A percentile compares a stretch with the other conserved stretches of the same genome.
These are phyloP conservation scores for Clitopilus hobsonii DNA, from an alignment of 768 basidiomycete species.

Conservation along the genomic window DNA sequence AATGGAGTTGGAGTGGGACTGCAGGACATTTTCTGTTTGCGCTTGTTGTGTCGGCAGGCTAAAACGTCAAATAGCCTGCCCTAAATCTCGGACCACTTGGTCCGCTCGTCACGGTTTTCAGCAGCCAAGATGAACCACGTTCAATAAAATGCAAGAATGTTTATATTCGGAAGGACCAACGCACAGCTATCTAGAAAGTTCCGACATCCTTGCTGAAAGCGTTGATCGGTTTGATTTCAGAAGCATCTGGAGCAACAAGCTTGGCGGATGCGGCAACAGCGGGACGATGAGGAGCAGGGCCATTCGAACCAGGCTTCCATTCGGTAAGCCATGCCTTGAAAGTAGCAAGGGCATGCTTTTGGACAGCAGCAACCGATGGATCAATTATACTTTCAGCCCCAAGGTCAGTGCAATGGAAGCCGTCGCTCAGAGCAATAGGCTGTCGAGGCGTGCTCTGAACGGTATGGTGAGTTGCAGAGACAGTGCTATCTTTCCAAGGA, in stretches of 20 bases:
- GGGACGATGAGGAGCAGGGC: conserved; percentile 10
- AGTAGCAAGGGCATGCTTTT: conserved; percentile 42
- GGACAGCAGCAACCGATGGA: conserved; percentile 47
- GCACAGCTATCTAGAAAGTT: conserved; percentile 10
- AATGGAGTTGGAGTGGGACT: too few relatives aligned
- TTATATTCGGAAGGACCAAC: too few relatives aligned
- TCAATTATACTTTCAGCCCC: conserved; percentile 36
- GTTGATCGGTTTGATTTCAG: conserved; percentile 25
- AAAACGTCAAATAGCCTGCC: too few relatives aligned
- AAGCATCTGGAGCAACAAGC: neutral
- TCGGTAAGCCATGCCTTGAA: conserved; percentile 58
- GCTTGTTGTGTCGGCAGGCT: too few relatives aligned
- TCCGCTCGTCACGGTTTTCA: too few relatives aligned
- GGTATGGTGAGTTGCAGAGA: conserved; percentile 49
- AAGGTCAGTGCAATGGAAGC: conserved; percentile 69
- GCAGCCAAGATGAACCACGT: too few relatives aligned
- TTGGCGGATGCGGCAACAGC: neutral
- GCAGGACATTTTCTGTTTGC: too few relatives aligned
- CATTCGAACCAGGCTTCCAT: conserved; percentile 19
- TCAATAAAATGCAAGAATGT: too few relatives aligned
- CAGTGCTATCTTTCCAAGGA: conserved; percentile 67
- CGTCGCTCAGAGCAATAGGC: conserved; percentile 54
- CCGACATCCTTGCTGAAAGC: conserved; percentile 28
- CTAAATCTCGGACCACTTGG: too few relatives aligned
- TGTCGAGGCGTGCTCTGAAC: conserved; percentile 45